Base-by-base conservation (phyloP, 2,329 filamentous ascomycete genomes). In the Periconia sp. region DNA sequence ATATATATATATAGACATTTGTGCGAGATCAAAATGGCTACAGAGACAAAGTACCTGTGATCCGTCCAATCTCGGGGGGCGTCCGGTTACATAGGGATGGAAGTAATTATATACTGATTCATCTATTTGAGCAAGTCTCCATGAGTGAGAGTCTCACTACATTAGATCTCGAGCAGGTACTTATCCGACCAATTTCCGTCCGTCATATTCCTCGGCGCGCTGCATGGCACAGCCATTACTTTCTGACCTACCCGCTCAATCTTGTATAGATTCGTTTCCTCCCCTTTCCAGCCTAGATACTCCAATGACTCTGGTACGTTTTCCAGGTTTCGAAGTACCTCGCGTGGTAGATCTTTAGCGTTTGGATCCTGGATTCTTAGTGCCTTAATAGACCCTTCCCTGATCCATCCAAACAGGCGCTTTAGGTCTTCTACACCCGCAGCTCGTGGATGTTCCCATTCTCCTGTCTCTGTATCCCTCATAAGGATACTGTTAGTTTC, bases 231-330 rank as follows among this genome's bases (percentile, higher is more conserved):
- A 13, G 42, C 46, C 28, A 26, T 46, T 9, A 41, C 23, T 23
- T 36, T 40, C n/a, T 37, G 40, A 28, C 34, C 24, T n/a, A n/a
- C 10, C 18, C 40, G 38, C 18, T 36, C 21, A 12, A 47, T 12
- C 29, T 32, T 18, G 28, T 47, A 53, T 13, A 50, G 22, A n/a
- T 26, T 11, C 32, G 17, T 38, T 26, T 33, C 36, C 31, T 40
- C 25, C 12, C n/a, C 40, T 12, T 53, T 39, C 46, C 50, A 53
- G 8, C 43, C 17, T 10, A 53, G 28, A 36, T 47, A 53, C 40
- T 53, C 43, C 21, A 52, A 26, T 12, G 18, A 34, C n/a, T 31
- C 12, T 16, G 50, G 46, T 4, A 53, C 35, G 18, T 7, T 13
- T 8, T 35, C 31, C 16, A 53, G 39, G 19, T 46, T 36, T 9